Base-by-base conservation (phyloP, 257 asterid genomes). In the Sherardia arvensis region DNA sequence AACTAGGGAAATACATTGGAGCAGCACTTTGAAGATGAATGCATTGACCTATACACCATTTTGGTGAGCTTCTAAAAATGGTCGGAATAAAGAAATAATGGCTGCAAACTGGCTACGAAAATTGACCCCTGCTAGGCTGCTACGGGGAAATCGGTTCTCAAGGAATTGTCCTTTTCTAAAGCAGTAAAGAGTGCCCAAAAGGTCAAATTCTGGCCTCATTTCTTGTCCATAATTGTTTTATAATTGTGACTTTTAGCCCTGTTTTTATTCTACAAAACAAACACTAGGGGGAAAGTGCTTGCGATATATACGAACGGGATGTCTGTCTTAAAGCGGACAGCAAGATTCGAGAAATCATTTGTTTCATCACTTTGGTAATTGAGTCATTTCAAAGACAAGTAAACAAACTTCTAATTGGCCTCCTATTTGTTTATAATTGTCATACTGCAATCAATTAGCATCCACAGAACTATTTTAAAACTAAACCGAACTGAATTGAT, bases 41-140 rank as follows among this genome's bases (percentile, higher is more conserved):
- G 73, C 79, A 78, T 82, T 82, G 91, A 82, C 89, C 76, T 71
- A 53, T 72, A 73, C 83, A 67, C 64, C 72, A 55, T 29, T 62
- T 66, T 77, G 74, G 83, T 82, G 68, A 27, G 77, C 64, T 77
- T 75, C 26, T 66, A 45, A n/a, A 27, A 33, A 18, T 3, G 30
- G 17, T 23, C 59, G 27, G 23, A 57, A 22, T 53, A 69, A 36
- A 66, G 34, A 51, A 67, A 69, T 21, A 55, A 61, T 49, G 53
- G 59, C 26, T 64, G 78, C 63, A 77, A 12, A 18, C 21, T 22
- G 28, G 83, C 80, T 76, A 70, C 47, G 53, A 33, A 40, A 22
- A 51, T 10, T 28, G 45, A 43, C 29, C 43, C 23, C 69, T 14
- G 51, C 33, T 33, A 22, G 20, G 51, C 29, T 36, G 29, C 27